Evolutionary conservation across 192 early-diverging fungal species (phyloP).

Genomic region (Mortierella alpina): DNA sequence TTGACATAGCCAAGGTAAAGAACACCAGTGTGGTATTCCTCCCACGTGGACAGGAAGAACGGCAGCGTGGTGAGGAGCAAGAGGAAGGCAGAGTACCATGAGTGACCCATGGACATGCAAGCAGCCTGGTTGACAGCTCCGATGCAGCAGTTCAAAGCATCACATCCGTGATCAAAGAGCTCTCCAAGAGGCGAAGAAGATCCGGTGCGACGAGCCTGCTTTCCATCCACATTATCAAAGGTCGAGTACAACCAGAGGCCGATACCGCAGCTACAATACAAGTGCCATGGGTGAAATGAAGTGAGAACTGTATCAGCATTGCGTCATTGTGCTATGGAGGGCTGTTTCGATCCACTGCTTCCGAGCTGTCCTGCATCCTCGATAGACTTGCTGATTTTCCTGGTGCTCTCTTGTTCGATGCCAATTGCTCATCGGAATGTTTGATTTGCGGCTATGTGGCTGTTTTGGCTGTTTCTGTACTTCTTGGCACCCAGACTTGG

Average conservation of each 20-base stretch:
- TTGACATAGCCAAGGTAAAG: conserved; percentile 87
- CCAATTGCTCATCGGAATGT: no score
- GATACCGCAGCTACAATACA: conserved; percentile 77
- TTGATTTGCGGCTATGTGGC: no score
- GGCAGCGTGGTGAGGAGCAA: conserved; percentile 75
- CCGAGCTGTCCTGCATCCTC: no score
- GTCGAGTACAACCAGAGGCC: conserved; percentile 91
- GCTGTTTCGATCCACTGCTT: neutral
- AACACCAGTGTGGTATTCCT: conserved; percentile 89
- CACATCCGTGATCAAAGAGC: conserved; percentile 89
- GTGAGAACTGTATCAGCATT: neutral
- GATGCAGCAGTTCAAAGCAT: conserved; percentile 87
- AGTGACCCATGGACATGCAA: conserved; percentile 78
- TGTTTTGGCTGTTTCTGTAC: no score
- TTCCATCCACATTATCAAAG: conserved; percentile 91
- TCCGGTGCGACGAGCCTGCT: conserved; percentile 85
- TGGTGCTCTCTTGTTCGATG: no score
- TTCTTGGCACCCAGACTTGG: no score
- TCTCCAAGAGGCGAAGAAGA: conserved; percentile 83
- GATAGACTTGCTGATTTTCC: no score
- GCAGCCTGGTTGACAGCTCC: conserved; percentile 79
- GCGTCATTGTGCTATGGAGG: neutral
- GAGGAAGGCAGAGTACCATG: conserved; percentile 68
- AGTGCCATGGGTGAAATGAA: conserved; percentile 13
- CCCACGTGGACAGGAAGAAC: conserved; percentile 91